Base-by-base conservation (phyloP, 1,139 yeast genomes). In the Geotrichum cucujoidarum region DNA sequence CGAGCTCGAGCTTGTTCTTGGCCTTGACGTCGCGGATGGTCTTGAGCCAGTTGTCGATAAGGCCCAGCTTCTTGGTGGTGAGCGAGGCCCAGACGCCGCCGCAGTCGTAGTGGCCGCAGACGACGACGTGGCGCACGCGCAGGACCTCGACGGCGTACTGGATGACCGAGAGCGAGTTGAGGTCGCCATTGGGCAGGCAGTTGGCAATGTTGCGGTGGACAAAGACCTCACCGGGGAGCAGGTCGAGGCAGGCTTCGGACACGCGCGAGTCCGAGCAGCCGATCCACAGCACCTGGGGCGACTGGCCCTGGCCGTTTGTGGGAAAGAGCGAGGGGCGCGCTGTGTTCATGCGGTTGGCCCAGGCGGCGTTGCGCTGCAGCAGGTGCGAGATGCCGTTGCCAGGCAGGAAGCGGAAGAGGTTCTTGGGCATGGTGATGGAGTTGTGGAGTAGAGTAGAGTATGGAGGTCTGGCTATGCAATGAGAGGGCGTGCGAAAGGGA, bases 101-200 rank as follows among this genome's bases (percentile, higher is more conserved):
- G 72, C 98, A 92, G 67, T 89, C 95, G 31, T 95, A 86, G 70
- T 92, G 98, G n/a, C 98, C 98, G 67, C 97, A 89, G 8, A 92
- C 87, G 50, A 92, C 76, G 52, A 92, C 81, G 61, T 86, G 88
- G 57, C 75, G 76, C 32, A 94, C 95, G 62, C 86, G 83, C 55
- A 92, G 74, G 17, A 84, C 90, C 60, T 88, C 92, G 54, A 92
- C 80, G 2, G 97, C 96, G 61, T 89, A 88, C 65, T 92, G 97
- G 39, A 92, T 73, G 2, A 89, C 92, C 1, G 95, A 86, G 64
- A 81, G 82, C 29, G 85, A 76, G 44, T 90, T 79, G 44, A 85
- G 71, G 64, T 92, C 97, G 54, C 80, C 80, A 48, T 83, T 75
- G 46, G 74, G 70, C 48, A 90, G 76, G 51, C 88, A 76, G 66